Evolutionary conservation across 2,329 filamentous ascomycete species (phyloP).

Genomic region (Fusarium xylarioides): DNA sequence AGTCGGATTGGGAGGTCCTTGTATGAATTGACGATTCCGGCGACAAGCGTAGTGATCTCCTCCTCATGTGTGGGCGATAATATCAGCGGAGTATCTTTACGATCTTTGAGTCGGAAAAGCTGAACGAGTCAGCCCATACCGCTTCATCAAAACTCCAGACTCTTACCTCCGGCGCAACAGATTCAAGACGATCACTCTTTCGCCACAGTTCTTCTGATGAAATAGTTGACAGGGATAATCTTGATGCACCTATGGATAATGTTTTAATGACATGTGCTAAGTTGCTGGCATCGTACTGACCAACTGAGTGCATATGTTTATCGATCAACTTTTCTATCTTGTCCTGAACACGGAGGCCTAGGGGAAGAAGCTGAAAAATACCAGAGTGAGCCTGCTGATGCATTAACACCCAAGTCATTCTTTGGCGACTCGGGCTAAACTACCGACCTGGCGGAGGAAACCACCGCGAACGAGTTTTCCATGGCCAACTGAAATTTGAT

Average conservation of each 20-base stretch:
- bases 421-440: constrained; percentile 27
- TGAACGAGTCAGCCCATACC: constrained; percentile 51
- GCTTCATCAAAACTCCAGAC: not conserved
- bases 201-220: constrained; percentile 87
- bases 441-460: constrained; percentile 79
- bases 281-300: constrained; percentile 51
- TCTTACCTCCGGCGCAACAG: constrained; percentile 74
- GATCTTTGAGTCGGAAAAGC: constrained; percentile 83
- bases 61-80: constrained; percentile 96
- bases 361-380: constrained; percentile 89
- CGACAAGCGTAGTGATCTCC: constrained; percentile 87
- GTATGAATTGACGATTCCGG: constrained; percentile 78
- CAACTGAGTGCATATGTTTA: constrained; percentile 83
- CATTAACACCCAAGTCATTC: constrained; percentile 4
- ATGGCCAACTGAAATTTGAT: constrained; percentile 63
- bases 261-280: constrained; percentile 3
- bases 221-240: constrained; percentile 83
- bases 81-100: constrained; percentile 77
- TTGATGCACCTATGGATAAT: constrained; percentile 71
- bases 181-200: constrained; percentile 81
- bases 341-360: constrained; percentile 86
- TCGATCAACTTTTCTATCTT: constrained; percentile 89
- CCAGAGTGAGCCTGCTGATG: constrained; percentile 77
- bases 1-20: constrained; percentile 85
- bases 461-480: constrained; percentile 75